These are phyloP conservation scores for Claviceps pusilla DNA, from an alignment of 2,329 filamentous ascomycete species.

Conservation along the genomic window DNA sequence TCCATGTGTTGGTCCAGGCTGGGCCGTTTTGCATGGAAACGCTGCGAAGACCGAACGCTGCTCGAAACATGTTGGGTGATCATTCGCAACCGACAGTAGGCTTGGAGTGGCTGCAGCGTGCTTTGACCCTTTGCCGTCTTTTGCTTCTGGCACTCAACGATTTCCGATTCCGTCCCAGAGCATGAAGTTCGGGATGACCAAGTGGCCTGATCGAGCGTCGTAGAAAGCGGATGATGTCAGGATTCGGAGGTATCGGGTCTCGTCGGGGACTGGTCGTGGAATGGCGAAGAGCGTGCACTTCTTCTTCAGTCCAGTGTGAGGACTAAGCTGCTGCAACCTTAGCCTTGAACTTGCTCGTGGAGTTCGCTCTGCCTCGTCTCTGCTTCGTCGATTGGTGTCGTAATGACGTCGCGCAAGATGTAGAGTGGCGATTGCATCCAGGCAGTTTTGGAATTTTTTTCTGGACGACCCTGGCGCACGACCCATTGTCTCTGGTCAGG, in stretches of 20 bases:
- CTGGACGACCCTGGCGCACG: not conserved
- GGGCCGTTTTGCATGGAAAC: constrained; percentile 10
- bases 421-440: not conserved
- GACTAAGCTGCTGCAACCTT: not conserved
- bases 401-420: not conserved
- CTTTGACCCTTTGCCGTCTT: not conserved
- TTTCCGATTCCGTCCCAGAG: not conserved
- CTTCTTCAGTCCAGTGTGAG: not conserved
- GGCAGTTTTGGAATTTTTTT: not conserved
- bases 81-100: not conserved
- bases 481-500: not conserved
- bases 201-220: not conserved
- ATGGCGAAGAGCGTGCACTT: not conserved
- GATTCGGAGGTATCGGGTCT: not conserved
- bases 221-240: not conserved
- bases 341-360: not conserved
- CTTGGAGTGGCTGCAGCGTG: not conserved
- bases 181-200: not conserved
- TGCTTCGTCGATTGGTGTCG: not conserved
- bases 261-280: not conserved
- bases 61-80: constrained; percentile 12
- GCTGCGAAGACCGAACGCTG: constrained; percentile 11
- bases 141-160: not conserved
- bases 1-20: constrained; percentile 15
- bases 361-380: not conserved